Evolutionary conservation across 768 basidiomycete species (phyloP).

Genomic region (Boletus rubescentipes): DNA sequence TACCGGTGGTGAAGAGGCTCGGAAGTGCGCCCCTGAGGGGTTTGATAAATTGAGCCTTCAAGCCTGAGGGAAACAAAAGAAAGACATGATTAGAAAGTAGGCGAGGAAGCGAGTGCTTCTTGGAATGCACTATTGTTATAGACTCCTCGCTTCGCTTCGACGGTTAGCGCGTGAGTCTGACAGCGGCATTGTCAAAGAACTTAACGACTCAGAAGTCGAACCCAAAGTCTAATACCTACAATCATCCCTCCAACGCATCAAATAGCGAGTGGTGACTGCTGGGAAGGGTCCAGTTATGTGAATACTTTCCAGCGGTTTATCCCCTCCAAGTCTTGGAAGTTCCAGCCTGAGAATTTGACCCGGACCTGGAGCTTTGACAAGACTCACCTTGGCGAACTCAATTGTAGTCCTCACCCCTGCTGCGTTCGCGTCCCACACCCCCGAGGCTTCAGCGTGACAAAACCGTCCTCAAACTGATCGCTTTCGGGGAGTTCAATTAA

Average conservation of each 20-base stretch:
- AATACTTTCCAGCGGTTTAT: neutral
- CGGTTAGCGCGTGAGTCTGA: neutral
- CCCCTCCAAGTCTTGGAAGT: neutral
- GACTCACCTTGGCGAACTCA: neutral
- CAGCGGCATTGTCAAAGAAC: neutral
- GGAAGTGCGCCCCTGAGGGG: neutral
- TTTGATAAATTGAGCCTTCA: neutral
- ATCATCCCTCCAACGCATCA: neutral
- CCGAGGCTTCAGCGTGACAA: conserved; percentile 6
- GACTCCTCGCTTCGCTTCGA: neutral
- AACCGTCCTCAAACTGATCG: neutral
- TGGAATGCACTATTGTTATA: neutral
- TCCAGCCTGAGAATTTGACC: neutral
- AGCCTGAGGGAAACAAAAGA: neutral
- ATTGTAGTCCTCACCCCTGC: neutral
- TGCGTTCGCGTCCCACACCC: neutral
- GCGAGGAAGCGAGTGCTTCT: neutral
- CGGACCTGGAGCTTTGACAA: conserved; percentile 1
- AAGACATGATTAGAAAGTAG: neutral
- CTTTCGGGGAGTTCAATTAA: neutral
- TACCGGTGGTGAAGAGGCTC: neutral
- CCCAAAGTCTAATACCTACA: neutral
- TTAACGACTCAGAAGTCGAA: neutral
- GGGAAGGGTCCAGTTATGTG: neutral
- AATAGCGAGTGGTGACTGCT: neutral